Base-by-base conservation (phyloP, 345 rosid species). In the Bretschneidera sinensis region DNA sequence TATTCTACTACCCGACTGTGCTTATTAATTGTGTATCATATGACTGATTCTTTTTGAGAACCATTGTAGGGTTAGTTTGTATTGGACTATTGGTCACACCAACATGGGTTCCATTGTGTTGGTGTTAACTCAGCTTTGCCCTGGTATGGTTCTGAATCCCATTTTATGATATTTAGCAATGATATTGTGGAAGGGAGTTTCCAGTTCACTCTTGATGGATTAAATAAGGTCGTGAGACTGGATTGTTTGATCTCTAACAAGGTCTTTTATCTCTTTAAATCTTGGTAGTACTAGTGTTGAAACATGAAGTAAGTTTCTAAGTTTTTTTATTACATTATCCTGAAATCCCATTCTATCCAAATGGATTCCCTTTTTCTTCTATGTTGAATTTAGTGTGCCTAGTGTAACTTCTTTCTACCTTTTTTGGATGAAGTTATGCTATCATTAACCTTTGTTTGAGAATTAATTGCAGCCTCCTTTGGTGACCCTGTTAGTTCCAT, bases 21-120 rank as follows among this genome's bases (percentile, higher is more conserved):
- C 65, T 67, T 66, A 60, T 68, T 60, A 51, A 65, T 54, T 52
- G 65, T 67, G 45, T 60, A 59, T 49, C 54, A 54, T 70, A 45
- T 65, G 39, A 56, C 83, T 81, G 77, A 74, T 52, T 72, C 59
- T 54, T 71, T 59, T 68, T 77, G 79, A 75, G 81, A 73, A 77
- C 69, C 78, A 62, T 80, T 81, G 84, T 80, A 80, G 84, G 85
- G 75, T 79, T 85, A 81, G 83, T 77, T 60, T 79, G 43, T 81
- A 51, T 74, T 74, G 77, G 75, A 74, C 76, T 54, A 68, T 62
- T 78, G 78, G 62, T 82, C 73, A 74, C 78, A 72, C 83, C 82
- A 83, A 76, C 83, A 76, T 74, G 73, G 73, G 66, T 58, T 64
- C 54, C 68, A 68, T 76, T 64, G 69, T 82, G 87, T 85, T 85